Evolutionary conservation across 441 rosid genomes (phyloP).

Genomic region (Metrosideros polymorpha): DNA sequence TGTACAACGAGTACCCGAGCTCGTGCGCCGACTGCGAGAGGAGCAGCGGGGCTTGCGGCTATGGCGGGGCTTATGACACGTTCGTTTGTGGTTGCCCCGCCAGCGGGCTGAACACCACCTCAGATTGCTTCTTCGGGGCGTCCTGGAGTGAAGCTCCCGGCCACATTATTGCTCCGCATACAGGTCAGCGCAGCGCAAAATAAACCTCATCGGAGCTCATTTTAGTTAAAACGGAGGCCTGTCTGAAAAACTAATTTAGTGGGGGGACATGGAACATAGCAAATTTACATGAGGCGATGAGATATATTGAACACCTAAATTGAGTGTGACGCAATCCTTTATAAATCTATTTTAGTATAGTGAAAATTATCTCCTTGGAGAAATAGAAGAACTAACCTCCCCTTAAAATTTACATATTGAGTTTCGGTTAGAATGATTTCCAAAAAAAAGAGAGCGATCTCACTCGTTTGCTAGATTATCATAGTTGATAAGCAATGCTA

Average conservation of each 20-base stretch:
- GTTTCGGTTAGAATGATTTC: background rate
- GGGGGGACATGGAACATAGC: background rate
- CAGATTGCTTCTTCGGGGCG: constrained; percentile 55
- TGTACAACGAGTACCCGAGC: constrained; percentile 60
- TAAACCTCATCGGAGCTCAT: background rate
- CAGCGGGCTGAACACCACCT: constrained; percentile 56
- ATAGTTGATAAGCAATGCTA: background rate
- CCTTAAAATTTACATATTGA: background rate
- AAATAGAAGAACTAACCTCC: background rate
- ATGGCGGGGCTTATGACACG: constrained; percentile 35
- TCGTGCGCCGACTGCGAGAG: constrained; percentile 61
- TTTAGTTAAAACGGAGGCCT: background rate
- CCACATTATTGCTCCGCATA: background rate
- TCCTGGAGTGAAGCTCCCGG: constrained; percentile 25
- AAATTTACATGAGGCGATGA: background rate
- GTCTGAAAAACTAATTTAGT: background rate
- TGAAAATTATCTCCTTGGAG: background rate
- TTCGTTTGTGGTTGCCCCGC: constrained; percentile 59
- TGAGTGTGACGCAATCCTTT: background rate
- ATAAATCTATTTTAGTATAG: background rate
- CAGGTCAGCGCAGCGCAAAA: background rate
- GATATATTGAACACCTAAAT: background rate
- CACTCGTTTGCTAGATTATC: background rate
- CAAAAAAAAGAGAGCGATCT: background rate
- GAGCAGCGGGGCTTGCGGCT: constrained; percentile 78